Percentiles rank a stretch among this genome's conserved stretches.
These are phyloP conservation scores for Geoglossum glabrum DNA, from an alignment of 495 filamentous ascomycete genomes.

Conservation along the genomic window DNA sequence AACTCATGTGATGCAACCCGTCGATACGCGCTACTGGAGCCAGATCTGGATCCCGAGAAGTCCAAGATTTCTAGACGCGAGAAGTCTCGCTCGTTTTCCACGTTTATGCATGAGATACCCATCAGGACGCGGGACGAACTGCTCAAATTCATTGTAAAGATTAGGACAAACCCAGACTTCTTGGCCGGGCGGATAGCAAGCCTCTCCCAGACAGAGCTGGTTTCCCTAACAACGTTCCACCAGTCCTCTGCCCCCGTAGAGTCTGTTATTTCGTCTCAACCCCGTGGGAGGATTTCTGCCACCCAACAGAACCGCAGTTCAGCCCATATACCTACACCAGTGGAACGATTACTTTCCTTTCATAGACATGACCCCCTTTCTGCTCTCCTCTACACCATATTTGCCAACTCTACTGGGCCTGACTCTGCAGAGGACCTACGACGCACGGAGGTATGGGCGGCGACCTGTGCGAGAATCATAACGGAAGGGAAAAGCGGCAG, in stretches of 20 bases:
- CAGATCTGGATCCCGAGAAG: slow-evolving; percentile 37
- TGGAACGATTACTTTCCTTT: slow-evolving; percentile 57
- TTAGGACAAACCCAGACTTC: slow-evolving; percentile 73
- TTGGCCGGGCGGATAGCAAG: slow-evolving; percentile 58
- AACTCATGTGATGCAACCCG: slow-evolving; percentile 60
- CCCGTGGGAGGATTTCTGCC: slow-evolving; percentile 3
- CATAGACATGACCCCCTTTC: slow-evolving; percentile 77
- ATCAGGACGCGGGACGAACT: slow-evolving; percentile 52
- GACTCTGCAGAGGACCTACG: slow-evolving; percentile 56
- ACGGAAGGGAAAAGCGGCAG: slow-evolving; percentile 31
- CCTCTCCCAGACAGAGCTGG: slow-evolving; percentile 52
- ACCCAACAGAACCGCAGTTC: slow-evolving; percentile 9
- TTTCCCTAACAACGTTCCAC: slow-evolving; percentile 51
- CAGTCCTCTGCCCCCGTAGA: slow-evolving; percentile 59
- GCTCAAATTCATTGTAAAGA: slow-evolving; percentile 55
- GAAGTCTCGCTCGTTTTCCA: slow-evolving; percentile 24
- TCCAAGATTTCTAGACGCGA: slow-evolving; percentile 16
- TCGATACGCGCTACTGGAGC: slow-evolving; percentile 46
- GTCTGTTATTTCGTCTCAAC: slow-evolving; percentile 57
- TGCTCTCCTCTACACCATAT: slow-evolving; percentile 68
- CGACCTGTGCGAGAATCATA: slow-evolving; percentile 64
- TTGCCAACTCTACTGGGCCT: slow-evolving; percentile 62
- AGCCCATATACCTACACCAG: slow-evolving; percentile 34
- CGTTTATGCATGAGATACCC: slow-evolving; percentile 68
- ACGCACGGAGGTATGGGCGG: slow-evolving; percentile 70